Evolutionary conservation across 1,284 basidiomycete species (phyloP).

Genomic region (Pascua sp.): DNA sequence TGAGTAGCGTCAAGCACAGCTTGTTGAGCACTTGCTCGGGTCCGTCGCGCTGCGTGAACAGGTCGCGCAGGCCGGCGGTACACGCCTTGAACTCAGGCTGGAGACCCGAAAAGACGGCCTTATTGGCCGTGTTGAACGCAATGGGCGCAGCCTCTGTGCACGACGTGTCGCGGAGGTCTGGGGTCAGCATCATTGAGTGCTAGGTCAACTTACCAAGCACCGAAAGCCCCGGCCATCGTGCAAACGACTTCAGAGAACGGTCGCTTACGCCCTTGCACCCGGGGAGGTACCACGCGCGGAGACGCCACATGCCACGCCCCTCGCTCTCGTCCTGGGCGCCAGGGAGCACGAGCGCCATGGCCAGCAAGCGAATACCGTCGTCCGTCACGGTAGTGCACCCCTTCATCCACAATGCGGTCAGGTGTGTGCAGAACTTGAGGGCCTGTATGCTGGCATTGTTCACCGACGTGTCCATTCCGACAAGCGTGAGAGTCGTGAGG

Average conservation of each 20-base stretch:
- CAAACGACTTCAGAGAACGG: constrained; percentile 27
- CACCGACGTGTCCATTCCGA: constrained; percentile 21
- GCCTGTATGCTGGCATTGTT: constrained; percentile 27
- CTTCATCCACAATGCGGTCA: constrained; percentile 36
- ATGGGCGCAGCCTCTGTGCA: constrained; percentile 26
- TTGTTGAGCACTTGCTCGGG: constrained; percentile 23
- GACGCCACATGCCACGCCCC: constrained; percentile 24
- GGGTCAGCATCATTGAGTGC: background rate
- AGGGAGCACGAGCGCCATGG: constrained; percentile 18
- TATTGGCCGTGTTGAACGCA: constrained; percentile 30
- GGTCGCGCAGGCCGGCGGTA: constrained; percentile 24
- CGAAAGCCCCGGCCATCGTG: constrained; percentile 36
- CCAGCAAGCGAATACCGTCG: constrained; percentile 30
- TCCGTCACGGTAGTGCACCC: constrained; percentile 29
- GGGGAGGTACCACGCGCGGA: constrained; percentile 28
- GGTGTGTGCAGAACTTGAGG: constrained; percentile 31
- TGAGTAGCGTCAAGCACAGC: constrained; percentile 29
- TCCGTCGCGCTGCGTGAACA: constrained; percentile 22
- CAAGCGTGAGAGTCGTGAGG: constrained; percentile 37
- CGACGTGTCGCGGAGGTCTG: constrained; percentile 39
- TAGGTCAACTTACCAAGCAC: constrained; percentile 33
- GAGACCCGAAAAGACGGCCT: constrained; percentile 18
- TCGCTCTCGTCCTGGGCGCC: constrained; percentile 4
- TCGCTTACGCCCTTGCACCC: constrained; percentile 29
- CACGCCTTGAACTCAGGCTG: constrained; percentile 35